A percentile compares a stretch with the other conserved stretches of the same genome.
Conservation (phyloP, 2,329 filamentous ascomycete species). For the Apiospora sp. region DNA sequence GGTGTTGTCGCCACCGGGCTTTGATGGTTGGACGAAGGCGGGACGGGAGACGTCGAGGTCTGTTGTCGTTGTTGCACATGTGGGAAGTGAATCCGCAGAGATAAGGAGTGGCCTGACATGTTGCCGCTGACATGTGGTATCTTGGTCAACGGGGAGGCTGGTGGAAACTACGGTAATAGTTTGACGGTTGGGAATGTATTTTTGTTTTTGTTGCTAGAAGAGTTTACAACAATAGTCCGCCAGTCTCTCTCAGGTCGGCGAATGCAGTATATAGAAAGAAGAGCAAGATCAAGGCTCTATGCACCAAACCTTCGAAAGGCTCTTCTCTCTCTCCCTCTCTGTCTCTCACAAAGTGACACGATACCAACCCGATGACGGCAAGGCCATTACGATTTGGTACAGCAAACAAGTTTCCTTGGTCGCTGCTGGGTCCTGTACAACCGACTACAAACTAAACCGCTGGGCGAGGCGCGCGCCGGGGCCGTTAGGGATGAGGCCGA, state of each 20-base stretch:
- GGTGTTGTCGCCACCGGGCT: neutral
- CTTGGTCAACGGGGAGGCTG: neutral
- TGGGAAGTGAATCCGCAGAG: neutral
- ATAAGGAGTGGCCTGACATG: neutral
- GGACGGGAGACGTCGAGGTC: neutral
- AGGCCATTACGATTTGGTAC: neutral
- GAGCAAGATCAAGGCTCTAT: neutral
- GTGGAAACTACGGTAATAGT: neutral
- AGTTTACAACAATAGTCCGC: too few relatives aligned
- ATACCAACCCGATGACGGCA: conserved; percentile 10
- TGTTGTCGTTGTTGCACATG: neutral
- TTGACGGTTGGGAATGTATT: neutral
- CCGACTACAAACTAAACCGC: neutral
- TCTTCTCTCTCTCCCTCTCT: neutral
- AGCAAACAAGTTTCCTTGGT: conserved; percentile 4
- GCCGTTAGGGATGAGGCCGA: conserved; percentile 4
- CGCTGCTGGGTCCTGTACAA: neutral
- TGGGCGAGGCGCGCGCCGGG: neutral
- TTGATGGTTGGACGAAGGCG: neutral
- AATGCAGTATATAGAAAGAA: neutral
- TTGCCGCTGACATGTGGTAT: neutral
- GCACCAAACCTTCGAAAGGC: neutral
- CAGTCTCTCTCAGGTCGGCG: neutral
- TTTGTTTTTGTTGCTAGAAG: neutral
- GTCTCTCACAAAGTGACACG: conserved; percentile 5